Base-by-base conservation (phyloP, 2,329 filamentous ascomycete genomes). In the Aaosphaeria arxii region DNA sequence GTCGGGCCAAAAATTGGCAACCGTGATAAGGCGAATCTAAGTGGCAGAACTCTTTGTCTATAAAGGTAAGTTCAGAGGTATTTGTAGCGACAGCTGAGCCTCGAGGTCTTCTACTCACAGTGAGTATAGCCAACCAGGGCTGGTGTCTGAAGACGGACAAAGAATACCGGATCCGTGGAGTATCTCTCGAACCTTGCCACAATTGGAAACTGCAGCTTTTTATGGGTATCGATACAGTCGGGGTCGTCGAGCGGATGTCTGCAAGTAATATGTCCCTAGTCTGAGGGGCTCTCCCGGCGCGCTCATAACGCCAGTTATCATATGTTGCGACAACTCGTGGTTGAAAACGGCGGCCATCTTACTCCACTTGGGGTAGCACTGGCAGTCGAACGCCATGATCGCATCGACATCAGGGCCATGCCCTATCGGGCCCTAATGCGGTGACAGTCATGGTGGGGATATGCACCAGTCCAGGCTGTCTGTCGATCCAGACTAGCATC, bases 101-200 rank as follows among this genome's bases (percentile, higher is more conserved):
- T 67, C 60, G 56, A 68, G 53, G 53, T 56, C 51, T 47, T 63
- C 59, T 66, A 61, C 62, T 67, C 62, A 67, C 62, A 57, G 65
- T 64, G 54, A 57, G 45, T 60, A 53, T 56, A 62, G 59, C 55
- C 57, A 55, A 61, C 53, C 50, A 58, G 51, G 54, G 56, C 54
- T 24, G 17, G 17, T 24, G 17, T 62, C 66, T 69, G 62, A 69
- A 64, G 60, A 65, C 66, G 67, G 67, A 71, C 67, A 71, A 71
- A 69, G 67, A 54, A 57, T 53, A 56, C 66, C 64, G 67, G 63
- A 69, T 69, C 54, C 60, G 66, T 68, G 53, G 56, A 60, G 56
- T 59, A 52, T 57, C 17, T 62, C 55, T 53, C 52, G 54, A 59
- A 53, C 17, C 57, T 63, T 64, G 57, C 64, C 62, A 62, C 62